phyloP scores from a whole-genome alignment of 352 stramenopile genomes.

The Peronospora farinosa region DNA sequence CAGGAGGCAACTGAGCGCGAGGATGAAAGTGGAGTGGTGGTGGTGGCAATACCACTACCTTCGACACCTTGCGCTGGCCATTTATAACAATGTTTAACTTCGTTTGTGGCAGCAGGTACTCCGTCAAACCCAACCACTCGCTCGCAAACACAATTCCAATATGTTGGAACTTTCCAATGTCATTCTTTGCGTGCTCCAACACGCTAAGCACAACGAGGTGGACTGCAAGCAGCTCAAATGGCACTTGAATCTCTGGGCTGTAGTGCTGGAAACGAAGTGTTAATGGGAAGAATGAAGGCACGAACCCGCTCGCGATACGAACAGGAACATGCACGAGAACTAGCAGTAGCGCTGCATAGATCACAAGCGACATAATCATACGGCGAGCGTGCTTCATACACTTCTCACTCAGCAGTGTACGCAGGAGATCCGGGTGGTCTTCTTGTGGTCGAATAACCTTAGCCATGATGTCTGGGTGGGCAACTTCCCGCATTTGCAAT shows the following conservation, averaged over 20 bases:
- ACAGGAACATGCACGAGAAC: conserved; percentile 87
- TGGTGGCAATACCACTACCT: conserved; percentile 45
- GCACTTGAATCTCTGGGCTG: conserved; percentile 91
- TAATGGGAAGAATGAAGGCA: conserved; percentile 60
- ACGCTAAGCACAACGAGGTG: conserved; percentile 93
- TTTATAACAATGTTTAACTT: conserved; percentile 31
- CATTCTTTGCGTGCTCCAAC: conserved; percentile 89
- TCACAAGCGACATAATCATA: conserved; percentile 89
- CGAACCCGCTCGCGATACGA: conserved; percentile 45
- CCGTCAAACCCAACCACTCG: conserved; percentile 54
- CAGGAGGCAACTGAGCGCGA: conserved; percentile 53
- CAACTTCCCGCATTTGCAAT: conserved; percentile 91
- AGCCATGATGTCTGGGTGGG: conserved; percentile 89
- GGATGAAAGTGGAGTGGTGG: conserved; percentile 81
- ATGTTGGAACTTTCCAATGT: conserved; percentile 74
- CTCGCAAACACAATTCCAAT: conserved; percentile 52
- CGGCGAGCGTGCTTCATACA: conserved; percentile 90
- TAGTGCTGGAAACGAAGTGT: conserved; percentile 89
- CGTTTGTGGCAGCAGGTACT: conserved; percentile 62
- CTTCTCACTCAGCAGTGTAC: conserved; percentile 91
- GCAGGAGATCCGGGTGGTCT: conserved; percentile 93
- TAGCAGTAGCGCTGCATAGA: conserved; percentile 86
- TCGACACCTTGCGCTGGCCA: conserved; percentile 28
- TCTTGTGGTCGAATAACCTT: conserved; percentile 91
- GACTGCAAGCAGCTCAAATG: conserved; percentile 92